Conservation (phyloP, 192 early-diverging fungal genomes). For the Coemansia sp. region DNA sequence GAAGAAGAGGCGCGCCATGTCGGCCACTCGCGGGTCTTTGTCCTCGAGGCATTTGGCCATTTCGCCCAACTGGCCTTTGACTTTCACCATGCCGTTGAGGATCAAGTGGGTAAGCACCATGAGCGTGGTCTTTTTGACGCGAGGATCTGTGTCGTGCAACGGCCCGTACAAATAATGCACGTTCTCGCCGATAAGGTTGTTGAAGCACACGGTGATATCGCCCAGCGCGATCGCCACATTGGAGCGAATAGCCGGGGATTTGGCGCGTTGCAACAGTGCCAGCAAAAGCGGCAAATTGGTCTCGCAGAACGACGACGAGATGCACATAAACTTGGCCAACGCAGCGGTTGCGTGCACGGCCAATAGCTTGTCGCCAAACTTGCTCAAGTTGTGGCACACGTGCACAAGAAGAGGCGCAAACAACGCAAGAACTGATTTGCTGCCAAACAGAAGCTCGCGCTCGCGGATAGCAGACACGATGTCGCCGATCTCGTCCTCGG, state of each 20-base stretch:
- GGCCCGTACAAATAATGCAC: slow-evolving; percentile 93
- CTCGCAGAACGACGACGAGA: slow-evolving; percentile 94
- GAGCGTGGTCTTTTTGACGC: slow-evolving; percentile 93
- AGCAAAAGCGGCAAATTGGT: slow-evolving; percentile 85
- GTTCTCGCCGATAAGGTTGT: slow-evolving; percentile 94
- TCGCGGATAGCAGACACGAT: slow-evolving; percentile 84
- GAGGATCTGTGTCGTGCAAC: slow-evolving; percentile 72
- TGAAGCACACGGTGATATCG: slow-evolving; percentile 97
- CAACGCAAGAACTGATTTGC: slow-evolving; percentile 68
- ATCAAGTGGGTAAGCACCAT: slow-evolving; percentile 99
- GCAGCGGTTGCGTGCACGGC: slow-evolving; percentile 85
- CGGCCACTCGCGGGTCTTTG: slow-evolving; percentile 81
- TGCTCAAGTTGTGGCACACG: slow-evolving; percentile 78
- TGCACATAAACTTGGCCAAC: slow-evolving; percentile 96
- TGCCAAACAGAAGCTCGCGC: slow-evolving; percentile 83
- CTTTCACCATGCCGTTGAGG: slow-evolving; percentile 99
- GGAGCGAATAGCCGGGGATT: slow-evolving; percentile 81
- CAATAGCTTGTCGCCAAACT: slow-evolving; percentile 81
- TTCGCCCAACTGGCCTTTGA: slow-evolving; percentile 96
- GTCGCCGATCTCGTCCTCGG: slow-evolving; percentile 96
- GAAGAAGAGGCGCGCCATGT: slow-evolving; percentile 94
- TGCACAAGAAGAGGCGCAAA: slow-evolving; percentile 82
- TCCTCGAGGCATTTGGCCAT: slow-evolving; percentile 98
- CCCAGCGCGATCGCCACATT: slow-evolving; percentile 98
- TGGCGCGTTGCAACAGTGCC: slow-evolving; percentile 82